These are phyloP conservation scores for Camelina sativa DNA, from an alignment of 345 rosid species.

Conservation along the genomic window DNA sequence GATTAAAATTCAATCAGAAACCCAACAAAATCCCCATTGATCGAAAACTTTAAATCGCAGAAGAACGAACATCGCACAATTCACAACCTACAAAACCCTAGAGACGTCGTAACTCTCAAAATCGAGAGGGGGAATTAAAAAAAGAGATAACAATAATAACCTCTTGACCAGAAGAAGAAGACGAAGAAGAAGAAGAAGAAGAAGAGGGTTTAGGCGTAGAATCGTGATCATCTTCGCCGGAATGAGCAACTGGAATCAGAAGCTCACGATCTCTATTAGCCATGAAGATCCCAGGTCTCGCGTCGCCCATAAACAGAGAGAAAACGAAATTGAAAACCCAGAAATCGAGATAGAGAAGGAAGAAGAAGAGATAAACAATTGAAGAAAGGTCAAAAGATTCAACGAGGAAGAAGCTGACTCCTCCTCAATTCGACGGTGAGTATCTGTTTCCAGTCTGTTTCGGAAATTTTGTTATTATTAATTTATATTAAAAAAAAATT, in stretches of 20 bases:
- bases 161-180: constrained; percentile 84
- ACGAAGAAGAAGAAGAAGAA: constrained; percentile 69
- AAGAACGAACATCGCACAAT: constrained; percentile 1
- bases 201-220: constrained; percentile 67
- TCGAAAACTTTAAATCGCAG: constrained; percentile 33
- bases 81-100: constrained; percentile 19
- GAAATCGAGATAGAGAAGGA: constrained; percentile 1
- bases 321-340: constrained; percentile 1
- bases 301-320: constrained; percentile 67
- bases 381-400: constrained; percentile 34
- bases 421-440: constrained; percentile 19
- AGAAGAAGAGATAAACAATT: constrained; percentile 20
- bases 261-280: constrained; percentile 86
- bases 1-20: neutral
- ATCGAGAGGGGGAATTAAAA: neutral
- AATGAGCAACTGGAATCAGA: constrained; percentile 77
- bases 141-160: constrained; percentile 37
- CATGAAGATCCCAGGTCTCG: constrained; percentile 71
- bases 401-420: constrained; percentile 29
- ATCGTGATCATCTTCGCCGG: constrained; percentile 48
- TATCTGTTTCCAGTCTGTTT: constrained; percentile 42
- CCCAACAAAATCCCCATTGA: neutral
- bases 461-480: constrained; percentile 14
- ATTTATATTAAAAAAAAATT: neutral
- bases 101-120: neutral